Evolutionary conservation across 2,329 filamentous ascomycete genomes (phyloP).

Genomic region (Bipolaris cookei): DNA sequence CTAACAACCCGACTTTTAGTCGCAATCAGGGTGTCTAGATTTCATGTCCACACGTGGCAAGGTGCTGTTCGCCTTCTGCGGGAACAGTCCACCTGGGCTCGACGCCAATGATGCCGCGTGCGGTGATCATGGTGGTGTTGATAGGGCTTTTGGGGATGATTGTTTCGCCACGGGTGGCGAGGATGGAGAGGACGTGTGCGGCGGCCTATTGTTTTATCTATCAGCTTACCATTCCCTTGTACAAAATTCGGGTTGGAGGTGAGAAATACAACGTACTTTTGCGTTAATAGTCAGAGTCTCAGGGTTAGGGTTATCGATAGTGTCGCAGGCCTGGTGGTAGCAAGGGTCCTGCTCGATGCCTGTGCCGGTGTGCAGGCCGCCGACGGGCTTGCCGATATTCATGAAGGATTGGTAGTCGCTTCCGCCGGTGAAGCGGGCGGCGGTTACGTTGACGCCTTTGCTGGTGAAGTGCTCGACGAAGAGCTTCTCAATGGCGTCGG

Average conservation of each 20-base stretch:
- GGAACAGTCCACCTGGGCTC: conserved; percentile 41
- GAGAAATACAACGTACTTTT: conserved; percentile 35
- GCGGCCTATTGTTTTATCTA: conserved; percentile 40
- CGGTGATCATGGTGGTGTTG: conserved; percentile 39
- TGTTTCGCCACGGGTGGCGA: conserved; percentile 40
- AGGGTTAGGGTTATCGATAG: conserved; percentile 47
- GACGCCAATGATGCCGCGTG: conserved; percentile 35
- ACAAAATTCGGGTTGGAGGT: background rate
- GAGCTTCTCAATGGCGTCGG: conserved; percentile 44
- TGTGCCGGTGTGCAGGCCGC: conserved; percentile 51
- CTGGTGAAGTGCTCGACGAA: conserved; percentile 47
- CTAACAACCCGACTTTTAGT: background rate
- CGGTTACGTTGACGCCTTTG: conserved; percentile 46
- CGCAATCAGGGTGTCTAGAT: conserved; percentile 18
- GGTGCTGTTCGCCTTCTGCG: conserved; percentile 38
- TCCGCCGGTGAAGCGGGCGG: conserved; percentile 50
- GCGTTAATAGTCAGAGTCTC: conserved; percentile 48
- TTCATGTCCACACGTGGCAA: conserved; percentile 42
- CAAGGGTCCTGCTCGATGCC: conserved; percentile 50
- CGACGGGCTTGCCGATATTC: conserved; percentile 49
- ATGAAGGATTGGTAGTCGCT: conserved; percentile 52
- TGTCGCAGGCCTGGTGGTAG: conserved; percentile 51
- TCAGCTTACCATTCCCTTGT: conserved; percentile 9
- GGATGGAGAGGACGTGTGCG: conserved; percentile 44
- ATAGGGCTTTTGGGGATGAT: conserved; percentile 46